These are phyloP conservation scores for Datura wrightii DNA, from an alignment of 257 asterid genomes.

Conservation along the genomic window DNA sequence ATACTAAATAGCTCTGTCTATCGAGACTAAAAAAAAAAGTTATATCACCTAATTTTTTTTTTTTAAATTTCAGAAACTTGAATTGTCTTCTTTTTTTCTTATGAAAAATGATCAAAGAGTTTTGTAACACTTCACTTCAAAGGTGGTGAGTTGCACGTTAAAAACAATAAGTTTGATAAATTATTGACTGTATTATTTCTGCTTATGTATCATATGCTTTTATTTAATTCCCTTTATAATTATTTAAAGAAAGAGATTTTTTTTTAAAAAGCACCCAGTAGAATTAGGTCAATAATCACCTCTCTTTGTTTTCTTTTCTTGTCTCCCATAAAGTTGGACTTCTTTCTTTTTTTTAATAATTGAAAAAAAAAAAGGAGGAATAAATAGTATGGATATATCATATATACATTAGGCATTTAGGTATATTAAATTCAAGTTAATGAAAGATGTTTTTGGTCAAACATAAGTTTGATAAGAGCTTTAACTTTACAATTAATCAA, in stretches of 20 bases:
- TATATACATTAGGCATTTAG: neutral
- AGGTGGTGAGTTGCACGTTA: neutral
- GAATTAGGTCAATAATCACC: conserved; percentile 18
- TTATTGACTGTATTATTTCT: neutral
- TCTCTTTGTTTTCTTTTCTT: neutral
- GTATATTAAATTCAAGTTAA: neutral
- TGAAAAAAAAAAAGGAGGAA: too few species aligned
- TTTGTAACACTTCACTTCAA: neutral
- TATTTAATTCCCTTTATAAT: neutral
- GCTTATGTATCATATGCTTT: conserved; percentile 16
- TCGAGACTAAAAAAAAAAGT: too few species aligned
- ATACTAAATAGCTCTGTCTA: too few species aligned
- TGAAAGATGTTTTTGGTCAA: too few species aligned
- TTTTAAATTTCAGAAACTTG: neutral
- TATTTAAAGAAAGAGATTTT: too few species aligned
- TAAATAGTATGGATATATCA: neutral
- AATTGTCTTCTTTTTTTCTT: neutral
- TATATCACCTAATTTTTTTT: too few species aligned
- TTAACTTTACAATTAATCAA: neutral
- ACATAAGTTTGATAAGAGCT: neutral
- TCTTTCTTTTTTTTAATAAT: neutral
- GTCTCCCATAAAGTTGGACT: neutral
- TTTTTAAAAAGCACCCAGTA: neutral
- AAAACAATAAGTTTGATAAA: neutral
- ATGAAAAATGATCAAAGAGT: neutral